These are phyloP conservation scores for Rosa rugosa DNA, from an alignment of 306 rosid species.

Conservation along the genomic window DNA sequence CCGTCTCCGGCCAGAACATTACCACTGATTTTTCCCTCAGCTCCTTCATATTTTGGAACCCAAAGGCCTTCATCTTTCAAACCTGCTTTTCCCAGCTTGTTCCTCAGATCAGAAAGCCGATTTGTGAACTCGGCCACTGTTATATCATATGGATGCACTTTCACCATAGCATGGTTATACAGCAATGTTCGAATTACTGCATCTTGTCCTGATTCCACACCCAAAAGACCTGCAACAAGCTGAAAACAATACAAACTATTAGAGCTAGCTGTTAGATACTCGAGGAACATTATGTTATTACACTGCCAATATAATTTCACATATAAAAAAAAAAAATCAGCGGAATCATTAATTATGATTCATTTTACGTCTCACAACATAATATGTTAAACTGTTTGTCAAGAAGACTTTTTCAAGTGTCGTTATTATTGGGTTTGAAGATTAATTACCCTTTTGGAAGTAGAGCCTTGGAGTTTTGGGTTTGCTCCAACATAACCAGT, in stretches of 20 bases:
- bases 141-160: conserved; percentile 48
- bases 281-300: not conserved
- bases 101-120: conserved; percentile 54
- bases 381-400: not conserved
- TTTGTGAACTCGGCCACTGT: conserved; percentile 64
- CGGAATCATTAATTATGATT: too few relatives aligned
- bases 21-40: conserved; percentile 46
- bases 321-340: not conserved
- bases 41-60: conserved; percentile 37
- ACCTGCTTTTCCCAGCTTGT: conserved; percentile 52
- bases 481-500: conserved; percentile 78
- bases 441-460: conserved; percentile 49
- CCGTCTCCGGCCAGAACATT: conserved; percentile 60
- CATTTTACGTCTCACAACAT: not conserved
- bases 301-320: not conserved
- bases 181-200: conserved; percentile 64
- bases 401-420: not conserved
- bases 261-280: not conserved
- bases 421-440: conserved; percentile 1
- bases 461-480: conserved; percentile 40
- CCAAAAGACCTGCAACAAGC: conserved; percentile 80
- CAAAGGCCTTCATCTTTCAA: conserved; percentile 75
- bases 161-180: conserved; percentile 21
- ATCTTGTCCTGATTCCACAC: conserved; percentile 77
- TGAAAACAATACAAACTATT: conserved; percentile 8